These are phyloP conservation scores for Periglandula ipomoeae DNA, from an alignment of 2,329 filamentous ascomycete species.

Conservation along the genomic window DNA sequence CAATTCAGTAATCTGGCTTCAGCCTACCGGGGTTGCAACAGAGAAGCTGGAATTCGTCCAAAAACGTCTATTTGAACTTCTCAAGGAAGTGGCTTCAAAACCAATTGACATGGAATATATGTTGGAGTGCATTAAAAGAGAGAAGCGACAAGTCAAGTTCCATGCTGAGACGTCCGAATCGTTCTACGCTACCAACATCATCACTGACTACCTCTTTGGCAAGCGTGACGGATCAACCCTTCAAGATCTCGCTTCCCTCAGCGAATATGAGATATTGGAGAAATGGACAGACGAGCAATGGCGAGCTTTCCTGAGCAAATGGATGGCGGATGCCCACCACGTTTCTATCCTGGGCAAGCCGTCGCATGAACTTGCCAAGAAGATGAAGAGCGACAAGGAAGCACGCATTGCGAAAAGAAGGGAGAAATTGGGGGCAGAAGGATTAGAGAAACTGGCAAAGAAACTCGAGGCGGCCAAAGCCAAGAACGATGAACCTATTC, in stretches of 20 bases:
- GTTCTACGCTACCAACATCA: constrained; percentile 77
- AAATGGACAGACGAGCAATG: constrained; percentile 78
- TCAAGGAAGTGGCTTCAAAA: constrained; percentile 71
- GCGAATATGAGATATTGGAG: constrained; percentile 60
- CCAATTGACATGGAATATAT: constrained; percentile 86
- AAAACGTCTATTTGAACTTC: constrained; percentile 72
- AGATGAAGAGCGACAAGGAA: constrained; percentile 74
- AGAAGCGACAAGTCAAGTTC: constrained; percentile 73
- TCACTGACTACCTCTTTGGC: constrained; percentile 88
- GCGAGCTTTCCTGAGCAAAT: constrained; percentile 72
- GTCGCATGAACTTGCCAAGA: constrained; percentile 67
- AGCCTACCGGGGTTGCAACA: constrained; percentile 77
- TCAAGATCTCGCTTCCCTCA: constrained; percentile 44
- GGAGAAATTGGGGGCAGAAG: constrained; percentile 69
- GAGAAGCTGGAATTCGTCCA: constrained; percentile 78
- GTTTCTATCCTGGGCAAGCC: constrained; percentile 84
- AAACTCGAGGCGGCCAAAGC: constrained; percentile 75
- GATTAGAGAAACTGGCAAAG: constrained; percentile 63
- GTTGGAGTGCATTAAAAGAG: constrained; percentile 74
- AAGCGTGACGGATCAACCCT: constrained; percentile 73
- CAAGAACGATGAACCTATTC: constrained; percentile 83
- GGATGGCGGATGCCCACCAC: constrained; percentile 78
- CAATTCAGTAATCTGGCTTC: constrained; percentile 76
- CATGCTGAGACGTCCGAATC: constrained; percentile 72
- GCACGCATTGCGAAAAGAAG: constrained; percentile 71